Base-by-base conservation (phyloP, 352 stramenopile species). In the Pythium chondricola region DNA sequence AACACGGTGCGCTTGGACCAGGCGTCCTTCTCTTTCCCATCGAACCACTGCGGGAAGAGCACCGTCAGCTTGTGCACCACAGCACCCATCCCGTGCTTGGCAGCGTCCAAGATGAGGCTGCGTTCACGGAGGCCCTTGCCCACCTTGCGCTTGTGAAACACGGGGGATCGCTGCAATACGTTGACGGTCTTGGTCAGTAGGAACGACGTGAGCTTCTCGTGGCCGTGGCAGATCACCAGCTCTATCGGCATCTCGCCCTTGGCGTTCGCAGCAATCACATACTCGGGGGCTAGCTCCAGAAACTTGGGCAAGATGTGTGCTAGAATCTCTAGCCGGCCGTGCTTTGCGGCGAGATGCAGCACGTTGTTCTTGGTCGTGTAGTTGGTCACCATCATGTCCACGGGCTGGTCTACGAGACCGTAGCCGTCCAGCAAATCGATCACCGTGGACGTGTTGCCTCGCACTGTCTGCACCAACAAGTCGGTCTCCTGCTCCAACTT, bases 401-500 rank as follows among this genome's bases (percentile, higher is more conserved):
- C 65, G 0, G 62, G 61, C 16, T 57, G 42, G 21, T 77, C 67
- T 10, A 65, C 63, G 9, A 71, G 33, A 3, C 65, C 69, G 42
- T 72, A 82, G 7, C 77, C 77, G 32, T 86, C 77, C 14, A 88
- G 48, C 17, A 88, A 43, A 41, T 88, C 77, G 3, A 84, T 67
- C 0, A 88, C 72, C 0, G 58, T 58, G 7, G 74, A 67, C 9
- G 81, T 52, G 36, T 85, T 77, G 0, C 77, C 77, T 13, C 52
- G 36, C 4, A 60, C 55, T 18, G 70, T 68, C 52, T 88, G 74
- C 11, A 85, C 61, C 1, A 88, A 48, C 24, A 88, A 14, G 42
- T 88, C 71, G 6, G 26, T 63, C 36, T 77, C 65, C 24, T 82
- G 70, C 0, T 67, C 41, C 5, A 61, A 21, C 8, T 43, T 42